Evolutionary conservation across 1,284 basidiomycete species (phyloP).

Genomic region (Ceratobasidium sp.): DNA sequence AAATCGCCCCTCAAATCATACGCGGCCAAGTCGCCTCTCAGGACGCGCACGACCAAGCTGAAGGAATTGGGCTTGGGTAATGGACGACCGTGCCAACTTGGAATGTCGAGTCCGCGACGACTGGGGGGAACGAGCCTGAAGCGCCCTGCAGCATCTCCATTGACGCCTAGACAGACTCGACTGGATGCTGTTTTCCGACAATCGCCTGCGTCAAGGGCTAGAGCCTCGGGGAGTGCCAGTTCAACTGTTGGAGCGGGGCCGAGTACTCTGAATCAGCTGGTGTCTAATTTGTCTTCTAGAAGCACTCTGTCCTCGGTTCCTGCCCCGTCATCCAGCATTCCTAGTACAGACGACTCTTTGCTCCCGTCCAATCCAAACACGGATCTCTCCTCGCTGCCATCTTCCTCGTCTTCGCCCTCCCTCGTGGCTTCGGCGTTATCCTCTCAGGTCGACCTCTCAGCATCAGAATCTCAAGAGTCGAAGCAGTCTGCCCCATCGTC

Average conservation of each 20-base stretch:
- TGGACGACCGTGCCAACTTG: neutral
- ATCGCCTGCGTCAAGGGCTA: slow-evolving; percentile 6
- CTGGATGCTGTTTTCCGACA: slow-evolving; percentile 21
- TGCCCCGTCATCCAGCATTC: neutral
- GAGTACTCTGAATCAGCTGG: neutral
- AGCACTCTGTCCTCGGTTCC: neutral
- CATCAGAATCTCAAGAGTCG: neutral
- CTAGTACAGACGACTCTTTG: neutral
- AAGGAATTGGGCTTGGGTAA: neutral
- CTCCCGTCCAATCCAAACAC: neutral
- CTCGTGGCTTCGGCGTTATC: slow-evolving; percentile 2
- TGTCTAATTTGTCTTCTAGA: neutral
- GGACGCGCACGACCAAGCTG: neutral
- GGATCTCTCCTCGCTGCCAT: too few relatives aligned
- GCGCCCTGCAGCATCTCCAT: slow-evolving; percentile 11
- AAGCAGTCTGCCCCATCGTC: neutral
- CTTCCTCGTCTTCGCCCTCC: neutral
- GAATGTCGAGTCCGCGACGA: slow-evolving; percentile 7
- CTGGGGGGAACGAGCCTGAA: slow-evolving; percentile 19
- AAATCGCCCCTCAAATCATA: neutral
- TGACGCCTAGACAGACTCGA: slow-evolving; percentile 11
- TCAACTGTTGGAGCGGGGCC: neutral
- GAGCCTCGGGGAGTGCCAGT: neutral
- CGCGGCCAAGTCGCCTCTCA: neutral
- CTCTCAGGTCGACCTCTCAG: slow-evolving; percentile 2